Conservation (phyloP, 192 early-diverging fungal genomes). For the Piromyces finnis region DNA sequence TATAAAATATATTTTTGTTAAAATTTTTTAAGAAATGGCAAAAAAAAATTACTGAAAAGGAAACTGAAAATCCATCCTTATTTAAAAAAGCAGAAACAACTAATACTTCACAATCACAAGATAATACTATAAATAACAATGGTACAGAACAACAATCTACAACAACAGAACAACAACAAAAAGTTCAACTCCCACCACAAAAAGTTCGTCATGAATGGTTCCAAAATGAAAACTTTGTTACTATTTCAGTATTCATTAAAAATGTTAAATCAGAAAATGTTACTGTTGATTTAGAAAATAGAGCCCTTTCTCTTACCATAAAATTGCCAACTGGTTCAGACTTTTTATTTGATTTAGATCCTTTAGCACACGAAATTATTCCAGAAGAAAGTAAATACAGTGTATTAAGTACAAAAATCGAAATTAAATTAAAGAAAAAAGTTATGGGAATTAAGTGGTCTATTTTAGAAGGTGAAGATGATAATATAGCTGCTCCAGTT, state of each 20-base stretch:
- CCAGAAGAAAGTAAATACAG: slow-evolving; percentile 50
- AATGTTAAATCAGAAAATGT: slow-evolving; percentile 55
- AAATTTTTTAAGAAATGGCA: neutral
- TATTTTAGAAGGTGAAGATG: slow-evolving; percentile 53
- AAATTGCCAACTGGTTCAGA: slow-evolving; percentile 71
- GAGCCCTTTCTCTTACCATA: slow-evolving; percentile 53
- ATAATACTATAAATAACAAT: neutral
- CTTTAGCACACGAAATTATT: slow-evolving; percentile 58
- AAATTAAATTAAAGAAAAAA: slow-evolving; percentile 67
- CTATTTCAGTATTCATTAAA: slow-evolving; percentile 80
- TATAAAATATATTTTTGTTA: no score
- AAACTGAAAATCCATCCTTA: neutral
- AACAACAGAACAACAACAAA: neutral
- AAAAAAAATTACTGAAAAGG: neutral
- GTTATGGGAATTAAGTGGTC: slow-evolving; percentile 67
- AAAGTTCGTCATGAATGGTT: slow-evolving; percentile 83
- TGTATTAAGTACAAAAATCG: slow-evolving; percentile 86
- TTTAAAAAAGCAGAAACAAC: neutral
- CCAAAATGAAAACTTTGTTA: slow-evolving; percentile 81
- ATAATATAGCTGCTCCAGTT: slow-evolving; percentile 13
- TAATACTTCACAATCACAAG: neutral
- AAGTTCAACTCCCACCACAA: slow-evolving; percentile 3
- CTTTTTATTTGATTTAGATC: slow-evolving; percentile 82
- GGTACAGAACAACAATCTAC: neutral
- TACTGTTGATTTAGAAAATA: slow-evolving; percentile 39